Conservation (phyloP, 1,284 basidiomycete species). For the Melampsora medusae region DNA sequence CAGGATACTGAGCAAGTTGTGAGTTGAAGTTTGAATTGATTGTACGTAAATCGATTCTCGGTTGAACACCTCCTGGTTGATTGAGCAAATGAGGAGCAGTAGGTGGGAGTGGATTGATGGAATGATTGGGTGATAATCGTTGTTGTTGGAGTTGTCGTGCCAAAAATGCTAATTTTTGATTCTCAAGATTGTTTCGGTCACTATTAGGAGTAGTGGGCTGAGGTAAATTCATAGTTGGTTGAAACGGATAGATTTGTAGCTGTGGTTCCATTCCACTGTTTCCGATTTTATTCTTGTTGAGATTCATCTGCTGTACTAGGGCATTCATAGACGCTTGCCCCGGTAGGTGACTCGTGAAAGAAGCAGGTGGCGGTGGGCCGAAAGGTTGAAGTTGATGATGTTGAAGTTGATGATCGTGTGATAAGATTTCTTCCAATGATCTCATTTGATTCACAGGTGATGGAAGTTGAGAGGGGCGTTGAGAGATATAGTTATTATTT, state of each 20-base stretch:
- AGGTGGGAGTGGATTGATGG: constrained; percentile 2
- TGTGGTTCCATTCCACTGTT: constrained; percentile 4
- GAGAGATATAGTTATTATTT: background rate
- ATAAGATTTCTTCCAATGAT: background rate
- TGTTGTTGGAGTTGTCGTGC: constrained; percentile 42
- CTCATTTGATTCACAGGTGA: constrained; percentile 13
- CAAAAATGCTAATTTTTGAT: constrained; percentile 36
- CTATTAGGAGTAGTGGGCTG: constrained; percentile 16
- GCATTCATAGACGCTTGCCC: constrained; percentile 16
- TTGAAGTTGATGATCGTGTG: background rate
- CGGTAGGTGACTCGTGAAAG: constrained; percentile 19
- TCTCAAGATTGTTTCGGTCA: constrained; percentile 24
- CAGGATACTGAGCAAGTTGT: background rate
- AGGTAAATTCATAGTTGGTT: constrained; percentile 9
- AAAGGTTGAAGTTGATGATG: background rate
- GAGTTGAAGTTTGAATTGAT: background rate
- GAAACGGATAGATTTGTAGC: constrained; percentile 13
- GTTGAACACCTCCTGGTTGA: background rate
- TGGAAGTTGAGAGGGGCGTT: background rate
- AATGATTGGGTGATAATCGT: constrained; percentile 19
- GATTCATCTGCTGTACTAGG: constrained; percentile 14
- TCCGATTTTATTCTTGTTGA: background rate
- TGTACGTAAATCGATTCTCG: background rate
- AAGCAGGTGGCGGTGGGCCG: constrained; percentile 4
- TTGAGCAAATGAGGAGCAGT: background rate